Evolutionary conservation across 2,329 filamentous ascomycete species (phyloP).

Genomic region (Arthrobotrys musiformis): DNA sequence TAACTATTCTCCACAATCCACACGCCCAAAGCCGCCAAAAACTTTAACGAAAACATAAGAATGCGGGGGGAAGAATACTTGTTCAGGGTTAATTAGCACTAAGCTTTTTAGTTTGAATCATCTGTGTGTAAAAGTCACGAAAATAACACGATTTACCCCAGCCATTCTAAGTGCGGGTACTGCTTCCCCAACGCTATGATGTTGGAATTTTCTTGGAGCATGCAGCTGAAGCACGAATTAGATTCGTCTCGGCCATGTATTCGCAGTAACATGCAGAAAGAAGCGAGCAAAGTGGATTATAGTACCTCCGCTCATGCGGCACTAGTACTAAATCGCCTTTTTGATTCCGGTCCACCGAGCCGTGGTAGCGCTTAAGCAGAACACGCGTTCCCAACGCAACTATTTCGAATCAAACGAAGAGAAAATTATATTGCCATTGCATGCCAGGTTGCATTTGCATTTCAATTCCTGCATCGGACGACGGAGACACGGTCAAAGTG

Average conservation of each 20-base stretch:
- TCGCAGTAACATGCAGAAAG: not conserved
- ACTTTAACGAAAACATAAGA: conserved; percentile 8
- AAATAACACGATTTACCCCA: conserved; percentile 17
- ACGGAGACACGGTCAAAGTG: conserved; percentile 2
- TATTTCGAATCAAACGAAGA: conserved; percentile 14
- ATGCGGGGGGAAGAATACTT: conserved; percentile 29
- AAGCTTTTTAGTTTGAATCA: conserved; percentile 18
- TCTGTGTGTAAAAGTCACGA: not conserved
- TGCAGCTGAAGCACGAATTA: conserved; percentile 4
- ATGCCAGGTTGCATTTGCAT: conserved; percentile 18
- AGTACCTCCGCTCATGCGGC: conserved; percentile 49
- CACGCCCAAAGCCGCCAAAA: conserved; percentile 9
- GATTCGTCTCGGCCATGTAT: conserved; percentile 2
- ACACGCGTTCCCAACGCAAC: conserved; percentile 37
- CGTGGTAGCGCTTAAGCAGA: conserved; percentile 29
- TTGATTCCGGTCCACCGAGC: conserved; percentile 48
- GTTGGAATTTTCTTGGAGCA: not conserved
- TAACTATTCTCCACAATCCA: conserved; percentile 31
- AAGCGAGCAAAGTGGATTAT: conserved; percentile 27
- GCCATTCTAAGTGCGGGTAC: not conserved
- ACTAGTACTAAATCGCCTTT: conserved; percentile 24
- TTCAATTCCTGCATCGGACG: conserved; percentile 24
- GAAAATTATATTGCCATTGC: conserved; percentile 12
- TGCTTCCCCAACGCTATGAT: conserved; percentile 16
- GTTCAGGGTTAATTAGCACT: not conserved